A percentile compares a stretch with the other conserved stretches of the same genome.
phyloP scores from a whole-genome alignment of 2,329 filamentous ascomycete species.

The Albifimbria verrucaria region DNA sequence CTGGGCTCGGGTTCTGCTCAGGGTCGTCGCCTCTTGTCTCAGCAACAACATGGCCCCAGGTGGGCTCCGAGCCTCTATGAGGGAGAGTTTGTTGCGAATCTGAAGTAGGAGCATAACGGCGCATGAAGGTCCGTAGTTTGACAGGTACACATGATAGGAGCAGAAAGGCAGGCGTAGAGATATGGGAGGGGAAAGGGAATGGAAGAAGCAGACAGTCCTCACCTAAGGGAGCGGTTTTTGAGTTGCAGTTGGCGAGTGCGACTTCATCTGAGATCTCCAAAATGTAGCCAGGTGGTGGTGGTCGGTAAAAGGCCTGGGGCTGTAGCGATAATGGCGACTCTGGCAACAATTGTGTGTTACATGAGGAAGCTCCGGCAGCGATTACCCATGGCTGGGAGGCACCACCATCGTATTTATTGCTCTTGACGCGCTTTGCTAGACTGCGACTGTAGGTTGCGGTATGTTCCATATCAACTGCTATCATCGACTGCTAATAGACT shows the following conservation, averaged over 20 bases:
- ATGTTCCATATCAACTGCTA: slow-evolving; percentile 21
- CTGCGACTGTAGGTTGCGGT: slow-evolving; percentile 20
- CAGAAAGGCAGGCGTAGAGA: neutral
- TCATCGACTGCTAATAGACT: neutral
- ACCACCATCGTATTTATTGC: slow-evolving; percentile 2
- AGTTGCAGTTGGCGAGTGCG: neutral
- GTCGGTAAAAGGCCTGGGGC: too few relatives aligned
- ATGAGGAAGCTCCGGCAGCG: too few relatives aligned
- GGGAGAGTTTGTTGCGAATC: neutral
- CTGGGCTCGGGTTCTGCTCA: neutral
- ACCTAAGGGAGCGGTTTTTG: neutral
- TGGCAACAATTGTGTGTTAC: neutral
- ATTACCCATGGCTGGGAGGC: neutral
- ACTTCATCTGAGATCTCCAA: neutral
- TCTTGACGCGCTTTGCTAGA: slow-evolving; percentile 21
- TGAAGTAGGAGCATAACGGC: neutral
- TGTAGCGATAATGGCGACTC: neutral
- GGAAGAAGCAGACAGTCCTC: neutral
- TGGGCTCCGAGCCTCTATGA: neutral
- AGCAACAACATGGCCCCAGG: neutral
- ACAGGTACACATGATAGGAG: neutral
- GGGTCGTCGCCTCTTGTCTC: neutral
- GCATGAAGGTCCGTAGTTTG: neutral
- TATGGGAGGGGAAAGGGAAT: neutral
- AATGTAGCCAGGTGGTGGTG: too few relatives aligned